Evolutionary conservation across 768 basidiomycete species (phyloP), one percentile per base, ranked within the genome.

Genomic region (Calocera cornea): DNA sequence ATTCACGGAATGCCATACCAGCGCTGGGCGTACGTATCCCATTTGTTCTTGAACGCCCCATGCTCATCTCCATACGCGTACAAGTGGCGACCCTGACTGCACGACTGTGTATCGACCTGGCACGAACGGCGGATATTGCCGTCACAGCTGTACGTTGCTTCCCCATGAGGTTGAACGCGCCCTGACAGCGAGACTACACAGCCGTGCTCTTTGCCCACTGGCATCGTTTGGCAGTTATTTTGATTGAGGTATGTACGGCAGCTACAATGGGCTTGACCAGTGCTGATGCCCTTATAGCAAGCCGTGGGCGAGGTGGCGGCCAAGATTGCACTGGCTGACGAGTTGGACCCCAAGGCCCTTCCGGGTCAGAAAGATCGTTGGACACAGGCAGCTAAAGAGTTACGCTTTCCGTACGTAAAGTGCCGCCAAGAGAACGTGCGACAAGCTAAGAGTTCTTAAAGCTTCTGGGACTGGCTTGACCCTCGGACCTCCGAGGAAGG

Each of bases 1-100:
- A 67, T 67, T 33, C 66, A 67, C 33, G 66, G 66, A 3, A 60
- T 54, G 3, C 66, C 66, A 31, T 67, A 67, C 34, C 24, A 41
- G 40, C 66, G 66, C 49, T 67, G 44, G 29, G 49, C 34, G 65
- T 66, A 34, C n/a, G 40, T 44, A 7, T 60, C 31, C 31, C 54
- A 2, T 14, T 10, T 33, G 31, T 60, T 5, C 19, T 19, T 3
- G 16, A 47, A 7, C 8, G 14, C 14, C 24, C 19, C 24, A 22
- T 31, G 54, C 31, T 31, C 27, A 27, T 60, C 8, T 29, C 16
- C 10, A 3, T 2, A 5, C 10, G 14, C 14, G 5, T 31, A 16
- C 2, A 5, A 60, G 54, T 7, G 54, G 54, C 2, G 54, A 60
- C 22, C 54, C 54, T 27, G 54, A 60, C 31, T 29, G 54, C 54